A percentile compares a stretch with the other conserved stretches of the same genome.
These are phyloP conservation scores for Lantana camara DNA, from an alignment of 257 asterid species.

Conservation along the genomic window DNA sequence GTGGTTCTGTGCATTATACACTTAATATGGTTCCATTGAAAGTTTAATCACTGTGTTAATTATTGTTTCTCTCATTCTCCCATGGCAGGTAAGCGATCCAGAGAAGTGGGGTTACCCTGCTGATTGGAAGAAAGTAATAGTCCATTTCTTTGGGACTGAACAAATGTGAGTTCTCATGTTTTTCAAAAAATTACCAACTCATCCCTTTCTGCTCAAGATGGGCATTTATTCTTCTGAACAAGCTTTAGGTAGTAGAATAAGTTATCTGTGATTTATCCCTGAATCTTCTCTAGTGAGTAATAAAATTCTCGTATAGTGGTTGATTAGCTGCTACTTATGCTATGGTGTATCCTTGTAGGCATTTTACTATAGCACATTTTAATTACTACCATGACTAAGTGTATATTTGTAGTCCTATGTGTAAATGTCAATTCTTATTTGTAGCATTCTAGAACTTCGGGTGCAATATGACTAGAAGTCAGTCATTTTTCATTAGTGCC, in stretches of 20 bases:
- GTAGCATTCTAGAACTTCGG: background rate
- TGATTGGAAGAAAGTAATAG: constrained; percentile 83
- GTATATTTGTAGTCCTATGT: background rate
- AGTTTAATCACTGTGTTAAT: constrained; percentile 13
- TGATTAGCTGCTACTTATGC: constrained; percentile 9
- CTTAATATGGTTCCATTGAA: constrained; percentile 4
- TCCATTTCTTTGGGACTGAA: constrained; percentile 78
- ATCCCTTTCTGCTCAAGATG: background rate
- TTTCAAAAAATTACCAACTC: background rate
- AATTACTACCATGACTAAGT: constrained; percentile 2
- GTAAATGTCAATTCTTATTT: background rate
- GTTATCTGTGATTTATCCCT: background rate
- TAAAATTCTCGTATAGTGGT: background rate
- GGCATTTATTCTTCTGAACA: background rate
- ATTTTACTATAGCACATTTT: constrained; percentile 5
- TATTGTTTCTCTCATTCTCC: constrained; percentile 21
- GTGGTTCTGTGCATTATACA: constrained; percentile 13
- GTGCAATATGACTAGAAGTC: background rate
- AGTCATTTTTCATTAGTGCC: background rate
- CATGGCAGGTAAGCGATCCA: constrained; percentile 84
- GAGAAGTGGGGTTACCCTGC: constrained; percentile 78
- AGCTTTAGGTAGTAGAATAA: background rate
- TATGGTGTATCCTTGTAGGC: background rate
- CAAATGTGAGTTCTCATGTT: constrained; percentile 69
- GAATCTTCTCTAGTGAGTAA: background rate